phyloP scores from a whole-genome alignment of 768 basidiomycete species.

The Zangia roseola region DNA sequence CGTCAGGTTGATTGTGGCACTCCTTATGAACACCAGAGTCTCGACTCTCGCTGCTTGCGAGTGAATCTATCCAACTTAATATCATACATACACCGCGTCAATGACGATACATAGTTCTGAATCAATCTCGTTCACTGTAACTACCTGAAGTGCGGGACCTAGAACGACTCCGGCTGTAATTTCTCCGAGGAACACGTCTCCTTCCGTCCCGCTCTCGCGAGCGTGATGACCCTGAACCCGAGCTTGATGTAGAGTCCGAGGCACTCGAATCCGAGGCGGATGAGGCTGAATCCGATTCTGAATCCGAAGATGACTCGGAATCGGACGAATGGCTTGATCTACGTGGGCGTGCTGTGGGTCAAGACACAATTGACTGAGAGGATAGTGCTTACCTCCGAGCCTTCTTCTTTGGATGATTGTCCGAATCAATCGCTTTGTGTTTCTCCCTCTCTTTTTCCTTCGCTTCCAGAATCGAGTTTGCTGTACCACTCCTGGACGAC shows the following conservation, averaged over 20 bases:
- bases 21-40: conserved; percentile 87
- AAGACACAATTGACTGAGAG: background rate
- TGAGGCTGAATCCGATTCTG: conserved; percentile 28
- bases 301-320: conserved; percentile 18
- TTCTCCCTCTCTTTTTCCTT: conserved; percentile 76
- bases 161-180: conserved; percentile 23
- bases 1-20: conserved; percentile 75
- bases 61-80: conserved; percentile 9
- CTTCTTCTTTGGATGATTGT: conserved; percentile 35
- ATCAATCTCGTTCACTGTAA: conserved; percentile 14
- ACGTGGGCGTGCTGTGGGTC: background rate
- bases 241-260: conserved; percentile 39
- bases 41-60: conserved; percentile 35
- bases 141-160: conserved; percentile 15
- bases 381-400: conserved; percentile 42
- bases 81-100: conserved; percentile 15
- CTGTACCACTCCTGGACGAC: conserved; percentile 63
- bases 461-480: conserved; percentile 77
- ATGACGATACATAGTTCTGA: conserved; percentile 8
- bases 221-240: conserved; percentile 46
- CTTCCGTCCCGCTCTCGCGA: conserved; percentile 41
- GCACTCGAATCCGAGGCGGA: conserved; percentile 44
- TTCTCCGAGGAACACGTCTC: conserved; percentile 37
- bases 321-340: conserved; percentile 36
- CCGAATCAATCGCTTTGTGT: conserved; percentile 27